Conservation (phyloP, 306 rosid genomes). For the Astragalus glycyphyllos region DNA sequence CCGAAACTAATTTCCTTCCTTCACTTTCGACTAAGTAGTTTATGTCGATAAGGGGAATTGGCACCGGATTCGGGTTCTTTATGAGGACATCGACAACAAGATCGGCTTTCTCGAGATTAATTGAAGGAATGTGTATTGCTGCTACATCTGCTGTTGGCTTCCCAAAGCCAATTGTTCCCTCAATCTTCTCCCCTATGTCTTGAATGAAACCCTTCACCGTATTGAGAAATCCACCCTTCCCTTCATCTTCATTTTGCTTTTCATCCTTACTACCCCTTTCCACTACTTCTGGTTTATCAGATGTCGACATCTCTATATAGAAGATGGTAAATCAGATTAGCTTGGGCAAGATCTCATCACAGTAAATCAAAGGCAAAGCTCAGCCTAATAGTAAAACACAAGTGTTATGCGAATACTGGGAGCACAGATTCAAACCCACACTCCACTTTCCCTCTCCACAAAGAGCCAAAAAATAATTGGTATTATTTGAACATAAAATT, state of each 20-base stretch:
- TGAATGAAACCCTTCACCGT: conserved; percentile 80
- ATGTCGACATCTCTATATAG: conserved; percentile 55
- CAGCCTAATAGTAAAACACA: too few relatives aligned
- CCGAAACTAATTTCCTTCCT: conserved; percentile 80
- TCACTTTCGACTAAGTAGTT: conserved; percentile 75
- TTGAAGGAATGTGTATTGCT: conserved; percentile 64
- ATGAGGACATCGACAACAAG: conserved; percentile 74
- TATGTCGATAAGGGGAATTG: conserved; percentile 79
- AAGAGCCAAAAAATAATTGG: too few relatives aligned
- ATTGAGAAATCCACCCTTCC: conserved; percentile 63
- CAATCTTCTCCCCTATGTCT: conserved; percentile 81
- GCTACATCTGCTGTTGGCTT: conserved; percentile 83
- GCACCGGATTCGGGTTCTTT: conserved; percentile 81
- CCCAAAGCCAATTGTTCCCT: conserved; percentile 72
- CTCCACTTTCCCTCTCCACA: too few relatives aligned
- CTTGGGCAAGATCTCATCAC: conserved; percentile 4
- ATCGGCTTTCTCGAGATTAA: conserved; percentile 69
- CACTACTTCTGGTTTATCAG: conserved; percentile 52
- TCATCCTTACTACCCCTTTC: conserved; percentile 56
- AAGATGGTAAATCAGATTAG: conserved; percentile 25
- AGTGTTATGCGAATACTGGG: too few relatives aligned
- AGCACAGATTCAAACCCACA: too few relatives aligned
- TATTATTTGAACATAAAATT: too few relatives aligned
- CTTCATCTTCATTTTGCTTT: conserved; percentile 54
- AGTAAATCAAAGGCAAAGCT: conserved; percentile 19